These are phyloP conservation scores for Eimeria necatrix DNA, from an alignment of 169 alveolate genomes.

Conservation along the genomic window DNA sequence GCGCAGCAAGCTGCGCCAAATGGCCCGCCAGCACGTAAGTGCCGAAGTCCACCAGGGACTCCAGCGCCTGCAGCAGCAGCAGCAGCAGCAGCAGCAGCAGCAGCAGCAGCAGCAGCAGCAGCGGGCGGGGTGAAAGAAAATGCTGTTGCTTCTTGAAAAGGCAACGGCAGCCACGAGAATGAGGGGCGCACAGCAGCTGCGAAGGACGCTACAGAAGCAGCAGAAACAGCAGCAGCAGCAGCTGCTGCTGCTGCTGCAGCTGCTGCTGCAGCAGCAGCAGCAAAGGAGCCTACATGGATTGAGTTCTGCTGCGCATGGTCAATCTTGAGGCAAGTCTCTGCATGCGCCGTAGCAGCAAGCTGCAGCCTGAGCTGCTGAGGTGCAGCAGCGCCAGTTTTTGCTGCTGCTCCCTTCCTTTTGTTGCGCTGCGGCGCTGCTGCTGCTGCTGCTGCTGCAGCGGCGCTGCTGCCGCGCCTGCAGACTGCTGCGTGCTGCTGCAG, in stretches of 20 bases:
- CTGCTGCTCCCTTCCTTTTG: slow-evolving; percentile 4
- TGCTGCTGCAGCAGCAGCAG: background rate
- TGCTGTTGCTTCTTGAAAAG: background rate
- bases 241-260: background rate
- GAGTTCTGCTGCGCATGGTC: slow-evolving; percentile 37
- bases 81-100: background rate
- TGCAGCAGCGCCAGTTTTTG: background rate
- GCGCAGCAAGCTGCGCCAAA: slow-evolving; percentile 36
- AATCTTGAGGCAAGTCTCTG: slow-evolving; percentile 34
- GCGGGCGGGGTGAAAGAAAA: background rate
- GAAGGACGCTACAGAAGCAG: background rate
- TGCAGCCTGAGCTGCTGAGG: slow-evolving; percentile 8
- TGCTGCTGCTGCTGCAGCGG: slow-evolving; percentile 52
- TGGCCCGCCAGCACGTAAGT: slow-evolving; percentile 12
- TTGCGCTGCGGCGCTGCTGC: slow-evolving; percentile 23
- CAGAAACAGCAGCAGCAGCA: background rate
- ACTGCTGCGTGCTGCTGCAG: slow-evolving; percentile 43
- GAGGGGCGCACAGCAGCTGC: too few relatives aligned
- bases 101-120: background rate
- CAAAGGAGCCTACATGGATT: slow-evolving; percentile 39
- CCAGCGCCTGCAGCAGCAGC: slow-evolving; percentile 18
- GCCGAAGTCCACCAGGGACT: background rate
- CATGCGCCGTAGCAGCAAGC: slow-evolving; percentile 44
- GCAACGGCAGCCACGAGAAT: too few relatives aligned
- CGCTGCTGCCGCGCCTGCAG: slow-evolving; percentile 47